phyloP scores from a whole-genome alignment of 345 rosid genomes.

The Gossypium anomalum region DNA sequence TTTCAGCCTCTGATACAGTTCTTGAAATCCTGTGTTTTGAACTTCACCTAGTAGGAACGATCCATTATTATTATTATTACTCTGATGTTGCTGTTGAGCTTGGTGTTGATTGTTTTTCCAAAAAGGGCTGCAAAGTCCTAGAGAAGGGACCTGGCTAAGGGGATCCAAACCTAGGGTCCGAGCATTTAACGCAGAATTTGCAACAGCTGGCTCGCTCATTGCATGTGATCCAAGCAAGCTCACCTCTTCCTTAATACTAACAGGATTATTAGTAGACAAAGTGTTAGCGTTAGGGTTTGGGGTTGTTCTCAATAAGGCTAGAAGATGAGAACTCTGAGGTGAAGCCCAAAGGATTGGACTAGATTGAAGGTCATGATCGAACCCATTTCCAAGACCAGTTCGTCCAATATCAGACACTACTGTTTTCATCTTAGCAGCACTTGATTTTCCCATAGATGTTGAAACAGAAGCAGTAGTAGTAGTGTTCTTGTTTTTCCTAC shows the following conservation, averaged over 20 bases:
- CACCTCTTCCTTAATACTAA: constrained; percentile 40
- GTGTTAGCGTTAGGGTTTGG: constrained; percentile 56
- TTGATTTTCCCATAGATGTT: constrained; percentile 31
- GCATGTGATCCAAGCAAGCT: constrained; percentile 34
- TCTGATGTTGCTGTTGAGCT: constrained; percentile 36
- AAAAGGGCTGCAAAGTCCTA: constrained; percentile 38
- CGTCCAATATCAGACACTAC: constrained; percentile 47
- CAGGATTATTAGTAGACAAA: constrained; percentile 18
- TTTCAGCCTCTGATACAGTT: constrained; percentile 57
- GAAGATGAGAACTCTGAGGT: constrained; percentile 45
- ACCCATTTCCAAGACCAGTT: constrained; percentile 36
- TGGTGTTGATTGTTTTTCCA: constrained; percentile 43
- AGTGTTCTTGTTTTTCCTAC: constrained; percentile 58
- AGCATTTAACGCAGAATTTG: constrained; percentile 21
- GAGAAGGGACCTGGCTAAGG: constrained; percentile 32
- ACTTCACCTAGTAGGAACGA: constrained; percentile 23
- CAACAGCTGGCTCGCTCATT: constrained; percentile 30
- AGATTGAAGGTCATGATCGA: constrained; percentile 39
- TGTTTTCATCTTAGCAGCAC: constrained; percentile 35
- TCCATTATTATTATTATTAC: constrained; percentile 18
- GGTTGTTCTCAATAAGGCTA: constrained; percentile 44
- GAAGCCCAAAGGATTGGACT: constrained; percentile 47
- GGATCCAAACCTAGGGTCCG: constrained; percentile 41
- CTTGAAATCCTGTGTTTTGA: constrained; percentile 52
- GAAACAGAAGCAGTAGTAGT: constrained; percentile 21